Base-by-base conservation (phyloP, 2,329 filamentous ascomycete genomes). In the Scolecobasidium constrictum region DNA sequence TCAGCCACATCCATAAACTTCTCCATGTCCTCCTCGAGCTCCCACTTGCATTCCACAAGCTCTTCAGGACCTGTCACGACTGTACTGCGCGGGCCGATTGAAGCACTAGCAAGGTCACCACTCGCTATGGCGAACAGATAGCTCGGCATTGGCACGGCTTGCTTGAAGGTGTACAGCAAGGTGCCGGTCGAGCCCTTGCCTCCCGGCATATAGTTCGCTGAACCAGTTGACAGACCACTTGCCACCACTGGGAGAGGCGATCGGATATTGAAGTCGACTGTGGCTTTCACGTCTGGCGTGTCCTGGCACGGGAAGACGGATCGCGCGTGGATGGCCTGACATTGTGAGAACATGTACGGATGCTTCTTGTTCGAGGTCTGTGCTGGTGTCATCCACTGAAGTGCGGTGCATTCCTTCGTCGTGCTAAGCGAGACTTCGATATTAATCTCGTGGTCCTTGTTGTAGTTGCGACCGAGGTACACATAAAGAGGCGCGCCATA, bases 261-360 rank as follows among this genome's bases (percentile, higher is more conserved):
- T 19, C 79, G 80, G 56, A 98, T 82, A 55, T 81, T 83, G 68
- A 95, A 95, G 48, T 81, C 79, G 63, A 88, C 87, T 2, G 87
- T 93, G n/a, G 85, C 87, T 69, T 98, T 98, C 54, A 95, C 84
- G 59, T 95, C 90, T 3, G 92, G 92, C 1, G 92, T 96, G 58
- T 98, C 92, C 67, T 96, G 90, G 64, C 90, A 96, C 5, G 92
- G 92, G 62, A 96, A 94, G 47, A 96, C 76, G 38, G 87, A 94
- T 47, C 92, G 80, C 35, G 86, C 86, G 56, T 96, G 88, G 56
- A 95, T 96, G 42, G 90, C 88, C 69, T 98, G 90, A 62, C 88
- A 94, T 68, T 96, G 92, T 35, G 86, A 93, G 68, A 96, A 96
- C 80, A 96, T 90, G 64, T 95, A 96, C 1, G 90, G 90, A 52